A percentile compares a stretch with the other conserved stretches of the same genome.
Conservation (phyloP, 1,139 yeast genomes). For the Suhomyces chickasaworum region DNA sequence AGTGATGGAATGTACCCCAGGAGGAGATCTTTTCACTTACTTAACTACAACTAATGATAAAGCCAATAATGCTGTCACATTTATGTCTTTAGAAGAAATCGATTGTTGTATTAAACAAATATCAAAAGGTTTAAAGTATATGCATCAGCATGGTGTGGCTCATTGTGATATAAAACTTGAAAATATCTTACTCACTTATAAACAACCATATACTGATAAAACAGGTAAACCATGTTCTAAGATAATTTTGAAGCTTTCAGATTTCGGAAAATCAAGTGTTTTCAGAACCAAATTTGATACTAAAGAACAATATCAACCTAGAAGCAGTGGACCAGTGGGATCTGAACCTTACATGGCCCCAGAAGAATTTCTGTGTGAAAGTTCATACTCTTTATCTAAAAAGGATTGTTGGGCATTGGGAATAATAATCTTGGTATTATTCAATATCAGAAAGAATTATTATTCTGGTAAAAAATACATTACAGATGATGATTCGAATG, state of each 20-base stretch:
- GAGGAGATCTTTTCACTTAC: conserved; percentile 64
- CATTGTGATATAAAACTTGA: conserved; percentile 76
- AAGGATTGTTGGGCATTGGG: conserved; percentile 77
- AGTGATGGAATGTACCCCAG: conserved; percentile 77
- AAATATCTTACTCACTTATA: conserved; percentile 48
- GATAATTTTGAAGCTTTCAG: conserved; percentile 60
- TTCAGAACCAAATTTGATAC: conserved; percentile 66
- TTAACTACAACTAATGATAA: conserved; percentile 25
- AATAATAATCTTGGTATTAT: conserved; percentile 41
- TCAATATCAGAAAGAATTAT: conserved; percentile 33
- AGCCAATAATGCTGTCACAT: conserved; percentile 15
- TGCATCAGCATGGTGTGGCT: conserved; percentile 75
- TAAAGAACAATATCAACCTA: conserved; percentile 30
- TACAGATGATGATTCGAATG: conserved; percentile 2
- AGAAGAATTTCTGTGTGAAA: conserved; percentile 43
- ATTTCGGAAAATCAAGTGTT: conserved; percentile 79
- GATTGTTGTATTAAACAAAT: conserved; percentile 74
- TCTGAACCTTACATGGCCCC: conserved; percentile 78
- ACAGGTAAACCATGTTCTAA: conserved; percentile 23
- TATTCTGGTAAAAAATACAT: conserved; percentile 19
- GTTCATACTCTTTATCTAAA: conserved; percentile 53
- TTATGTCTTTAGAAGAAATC: conserved; percentile 52
- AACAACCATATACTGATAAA: conserved; percentile 3
- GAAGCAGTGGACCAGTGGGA: conserved; percentile 66
- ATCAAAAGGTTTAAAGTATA: conserved; percentile 61